Evolutionary conservation across 2,329 filamentous ascomycete species (phyloP).

Genomic region (Colletotrichum chlorophyti): DNA sequence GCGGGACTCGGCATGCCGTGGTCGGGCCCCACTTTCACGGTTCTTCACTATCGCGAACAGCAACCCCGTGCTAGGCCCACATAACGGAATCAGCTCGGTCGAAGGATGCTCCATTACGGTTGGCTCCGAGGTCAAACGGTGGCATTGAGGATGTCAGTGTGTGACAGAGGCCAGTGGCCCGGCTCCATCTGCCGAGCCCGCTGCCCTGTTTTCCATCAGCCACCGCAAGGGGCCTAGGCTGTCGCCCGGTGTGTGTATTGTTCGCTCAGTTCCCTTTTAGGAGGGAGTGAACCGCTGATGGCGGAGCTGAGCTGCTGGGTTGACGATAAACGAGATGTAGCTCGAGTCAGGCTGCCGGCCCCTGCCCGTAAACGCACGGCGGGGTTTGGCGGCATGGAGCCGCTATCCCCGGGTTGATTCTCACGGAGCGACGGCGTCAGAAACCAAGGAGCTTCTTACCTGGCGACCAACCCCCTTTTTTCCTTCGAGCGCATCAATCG

Average conservation of each 20-base stretch:
- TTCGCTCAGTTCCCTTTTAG: neutral
- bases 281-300: slow-evolving; percentile 7
- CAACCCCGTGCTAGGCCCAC: neutral
- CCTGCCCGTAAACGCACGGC: slow-evolving; percentile 9
- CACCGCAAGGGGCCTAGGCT: neutral
- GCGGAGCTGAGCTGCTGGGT: slow-evolving; percentile 10
- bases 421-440: neutral
- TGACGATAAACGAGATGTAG: slow-evolving; percentile 1
- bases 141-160: neutral
- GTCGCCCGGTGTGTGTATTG: neutral
- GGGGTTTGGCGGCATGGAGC: slow-evolving; percentile 5
- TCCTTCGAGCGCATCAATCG: neutral
- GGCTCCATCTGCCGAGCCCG: slow-evolving; percentile 1
- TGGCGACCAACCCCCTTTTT: neutral
- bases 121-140: neutral
- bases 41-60: neutral
- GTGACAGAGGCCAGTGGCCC: neutral
- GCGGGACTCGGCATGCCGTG: neutral
- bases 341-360: slow-evolving; percentile 19
- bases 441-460: neutral
- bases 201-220: slow-evolving; percentile 12
- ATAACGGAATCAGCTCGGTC: neutral
- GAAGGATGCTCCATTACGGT: neutral
- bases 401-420: slow-evolving; percentile 13
- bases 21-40: neutral